Evolutionary conservation across 225 moss, liverwort and hornwort species (phyloP), one percentile per base, ranked within the genome.

Genomic region (Bryum argenteum): DNA sequence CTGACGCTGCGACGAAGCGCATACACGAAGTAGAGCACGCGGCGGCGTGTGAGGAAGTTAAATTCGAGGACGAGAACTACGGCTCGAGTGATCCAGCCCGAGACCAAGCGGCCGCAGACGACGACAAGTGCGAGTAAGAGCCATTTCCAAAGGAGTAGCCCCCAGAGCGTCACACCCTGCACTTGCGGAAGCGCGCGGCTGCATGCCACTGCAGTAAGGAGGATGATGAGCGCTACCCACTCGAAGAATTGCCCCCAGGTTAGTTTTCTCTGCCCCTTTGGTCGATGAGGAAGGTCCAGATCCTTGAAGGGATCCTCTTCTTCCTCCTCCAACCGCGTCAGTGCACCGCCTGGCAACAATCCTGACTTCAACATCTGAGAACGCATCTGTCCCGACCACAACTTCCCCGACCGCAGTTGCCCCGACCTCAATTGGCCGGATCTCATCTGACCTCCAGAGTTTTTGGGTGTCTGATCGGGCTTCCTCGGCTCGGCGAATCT

Each of bases 271-370:
- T 1, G 19, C 19, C 2, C 42, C 61, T 87, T 69, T 20, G 81
- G 67, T 21, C 84, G 86, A 48, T 92, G 90, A 1, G 94, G 97
- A 8, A 98, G 19, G 40, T 98, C 88, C 15, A 84, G 60, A 53
- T 84, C 91, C 74, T 97, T 89, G 54, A 94, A 84, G 0, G 91
- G 96, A 17, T 97, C 96, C 9, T 98, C 96, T 18, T 96, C 97
- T 47, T 98, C 97, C 51, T 85, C 85, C 22, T 82, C 71, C 11
- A 85, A 15, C 1, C 85, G 76, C 1, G 62, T 50, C 7, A 85
- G 66, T 5, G 54, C 40, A 52, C 75, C 75, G 19, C 60, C 67
- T 1, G 65, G 77, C 24, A 73, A 61, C 74, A 82, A 61, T 39
- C 85, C 85, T 4, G 85, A 85, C 20, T 85, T 85, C 12, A 79